Evolutionary conservation across 306 rosid genomes (phyloP), one percentile per base, ranked within the genome.

Genomic region (Ziziphus jujuba): DNA sequence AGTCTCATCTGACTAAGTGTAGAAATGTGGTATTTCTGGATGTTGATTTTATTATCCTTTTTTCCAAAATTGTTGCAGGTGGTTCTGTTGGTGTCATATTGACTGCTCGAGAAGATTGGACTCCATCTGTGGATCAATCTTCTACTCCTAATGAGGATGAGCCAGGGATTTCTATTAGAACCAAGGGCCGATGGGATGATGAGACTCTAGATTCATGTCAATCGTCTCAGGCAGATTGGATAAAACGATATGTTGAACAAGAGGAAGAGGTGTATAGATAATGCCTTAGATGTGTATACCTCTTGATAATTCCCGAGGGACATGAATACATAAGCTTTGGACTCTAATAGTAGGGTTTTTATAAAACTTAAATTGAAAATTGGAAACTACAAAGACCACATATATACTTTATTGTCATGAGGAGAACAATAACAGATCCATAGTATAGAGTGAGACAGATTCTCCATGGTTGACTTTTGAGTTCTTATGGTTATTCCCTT

Each of bases 181-280:
- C 87, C 72, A 88, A 86, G 81, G 84, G 75, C 50, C 85, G 74
- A 8, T 44, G 77, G 71, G 71, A 80, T 53, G 91, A 83, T 67
- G 82, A 81, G 69, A 71, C 76, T 65, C 83, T 90, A 74, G 87
- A 93, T 71, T 83, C 76, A 62, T 63, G 59, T 59, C 92, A 85
- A 57, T 82, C 88, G 28, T 87, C 95, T 72, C 97, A 93, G 81
- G 97, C 96, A 31, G 93, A 90, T 71, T 92, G 98, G 98, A 92
- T 92, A 63, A 88, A 77, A 70, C 87, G 86, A 70, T 92, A 92
- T 68, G 80, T 92, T 35, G 84, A 90, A 80, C 93, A 84, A 64
- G 88, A 92, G 63, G 89, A 87, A 73, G 96, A 90, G 91, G 97
- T 86, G 64, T 66, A 63, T 31, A 34, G 60, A 56, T 19, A 67